phyloP scores from a whole-genome alignment of 2,329 filamentous ascomycete species.

The Aspergillus tanneri region DNA sequence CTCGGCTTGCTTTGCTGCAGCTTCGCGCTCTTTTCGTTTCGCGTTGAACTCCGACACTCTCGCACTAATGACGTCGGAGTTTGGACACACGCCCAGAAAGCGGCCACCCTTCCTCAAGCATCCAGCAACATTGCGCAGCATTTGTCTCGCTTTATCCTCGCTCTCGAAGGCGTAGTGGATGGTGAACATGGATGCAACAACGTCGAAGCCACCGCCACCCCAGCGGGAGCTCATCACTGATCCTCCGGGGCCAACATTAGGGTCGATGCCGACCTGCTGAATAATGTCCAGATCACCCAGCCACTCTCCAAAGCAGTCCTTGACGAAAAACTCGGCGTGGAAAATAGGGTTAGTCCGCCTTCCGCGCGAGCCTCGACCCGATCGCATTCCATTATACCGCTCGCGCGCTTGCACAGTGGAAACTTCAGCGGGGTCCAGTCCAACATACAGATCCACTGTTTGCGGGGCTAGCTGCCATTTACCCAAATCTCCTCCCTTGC shows the following conservation, averaged over 20 bases:
- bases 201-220: constrained; percentile 80
- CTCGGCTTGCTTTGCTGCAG: constrained; percentile 39
- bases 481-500: constrained; percentile 90
- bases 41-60: constrained; percentile 76
- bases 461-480: constrained; percentile 98
- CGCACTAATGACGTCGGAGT: constrained; percentile 83
- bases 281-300: constrained; percentile 80
- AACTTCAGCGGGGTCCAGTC: constrained; percentile 87
- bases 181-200: constrained; percentile 98
- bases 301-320: constrained; percentile 87
- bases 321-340: constrained; percentile 81
- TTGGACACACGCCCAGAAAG: constrained; percentile 95
- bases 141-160: constrained; percentile 82
- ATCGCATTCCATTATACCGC: constrained; percentile 72
- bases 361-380: constrained; percentile 54
- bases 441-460: constrained; percentile 86
- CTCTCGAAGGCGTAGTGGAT: constrained; percentile 98
- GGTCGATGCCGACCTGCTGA: constrained; percentile 81
- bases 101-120: constrained; percentile 89
- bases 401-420: constrained; percentile 88
- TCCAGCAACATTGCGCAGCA: constrained; percentile 90
- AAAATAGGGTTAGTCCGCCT: constrained; percentile 64
- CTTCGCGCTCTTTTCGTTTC: constrained; percentile 46
- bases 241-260: constrained; percentile 60
- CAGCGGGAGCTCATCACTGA: constrained; percentile 61